Base-by-base conservation (phyloP, 2,329 filamentous ascomycete species). In the Cercospora janseana region DNA sequence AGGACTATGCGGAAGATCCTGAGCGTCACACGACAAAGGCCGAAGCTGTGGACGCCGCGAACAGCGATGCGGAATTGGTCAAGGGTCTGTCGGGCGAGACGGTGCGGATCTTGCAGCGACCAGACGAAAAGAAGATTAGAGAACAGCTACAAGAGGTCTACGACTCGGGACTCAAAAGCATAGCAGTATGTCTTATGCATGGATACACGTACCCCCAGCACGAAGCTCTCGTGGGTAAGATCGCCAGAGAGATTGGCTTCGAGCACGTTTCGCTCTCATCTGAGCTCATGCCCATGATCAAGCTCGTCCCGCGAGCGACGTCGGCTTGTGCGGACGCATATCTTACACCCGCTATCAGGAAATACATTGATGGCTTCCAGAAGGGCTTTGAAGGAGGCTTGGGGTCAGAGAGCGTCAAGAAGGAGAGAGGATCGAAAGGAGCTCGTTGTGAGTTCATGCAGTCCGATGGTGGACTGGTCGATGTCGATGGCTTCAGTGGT, bases 381-480 rank as follows among this genome's bases (percentile, higher is more conserved):
- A 79, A 79, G 21, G 88, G 89, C 0, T 95, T 96, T 59, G 79
- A 82, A 51, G 89, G 90, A 7, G 87, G 88, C 0, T 73, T 96
- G 0, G 89, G 89, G 2, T 84, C 82, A 0, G 81, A 85, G 60
- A 88, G 83, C 53, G 85, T 93, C 4, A 83, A 85, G 67, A 73
- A 80, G 12, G 79, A 85, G 53, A 69, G 74, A 21, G 86, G 84
- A 0, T 69, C 75, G 4, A 86, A 79, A 60, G 86, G 86, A 3
- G 87, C 88, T 3, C 77, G 91, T 56, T 96, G 91, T 71, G 90
- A 96, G 67, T 95, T 96, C 60, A 95, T 95, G 90, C 89, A 95
- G 68, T 90, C 86, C 7, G 88, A 94, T 57, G 88, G 88, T 21
- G 80, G 80, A 2, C 67, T 83, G 3, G 79, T 81, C 0, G 86